Conservation (phyloP, 768 basidiomycete species). For the Symmetrospora coprosmae region DNA sequence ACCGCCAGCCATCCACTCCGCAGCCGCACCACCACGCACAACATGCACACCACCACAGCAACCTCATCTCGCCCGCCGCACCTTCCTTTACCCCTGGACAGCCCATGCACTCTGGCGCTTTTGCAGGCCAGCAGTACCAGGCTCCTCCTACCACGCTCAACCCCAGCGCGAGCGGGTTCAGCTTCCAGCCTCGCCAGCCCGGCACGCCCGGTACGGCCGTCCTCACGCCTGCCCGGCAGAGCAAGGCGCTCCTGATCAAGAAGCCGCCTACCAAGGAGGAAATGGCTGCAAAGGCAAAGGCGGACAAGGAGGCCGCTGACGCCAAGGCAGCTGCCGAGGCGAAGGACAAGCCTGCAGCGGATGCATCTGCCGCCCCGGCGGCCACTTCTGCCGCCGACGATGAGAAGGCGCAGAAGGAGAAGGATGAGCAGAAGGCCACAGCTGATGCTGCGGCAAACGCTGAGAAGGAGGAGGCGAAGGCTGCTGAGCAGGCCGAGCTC, state of each 20-base stretch:
- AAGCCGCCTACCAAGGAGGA: conserved; percentile 14
- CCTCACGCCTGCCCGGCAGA: neutral
- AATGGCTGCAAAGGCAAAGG: conserved; percentile 11
- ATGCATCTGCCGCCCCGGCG: conserved; percentile 38
- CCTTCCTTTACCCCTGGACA: conserved; percentile 17
- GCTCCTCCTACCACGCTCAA: conserved; percentile 12
- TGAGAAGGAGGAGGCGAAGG: conserved; percentile 30
- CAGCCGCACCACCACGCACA: neutral
- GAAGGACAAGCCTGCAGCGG: conserved; percentile 1
- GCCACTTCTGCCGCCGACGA: conserved; percentile 75
- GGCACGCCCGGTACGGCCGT: neutral
- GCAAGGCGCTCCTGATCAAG: conserved; percentile 17
- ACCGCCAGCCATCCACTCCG: neutral
- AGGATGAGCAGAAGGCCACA: conserved; percentile 37
- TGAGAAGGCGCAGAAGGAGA: conserved; percentile 37
- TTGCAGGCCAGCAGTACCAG: neutral
- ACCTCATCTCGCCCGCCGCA: neutral
- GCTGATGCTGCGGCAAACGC: conserved; percentile 27
- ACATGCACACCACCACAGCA: neutral
- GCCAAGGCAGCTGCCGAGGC: neutral
- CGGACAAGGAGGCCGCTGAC: conserved; percentile 2
- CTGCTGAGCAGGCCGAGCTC: conserved; percentile 27
- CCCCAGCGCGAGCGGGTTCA: neutral
- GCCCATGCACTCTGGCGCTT: neutral
- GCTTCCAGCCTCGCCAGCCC: neutral